Evolutionary conservation across 164 flowering plant genomes (phyloP).

Genomic region (Vitis labrusca): DNA sequence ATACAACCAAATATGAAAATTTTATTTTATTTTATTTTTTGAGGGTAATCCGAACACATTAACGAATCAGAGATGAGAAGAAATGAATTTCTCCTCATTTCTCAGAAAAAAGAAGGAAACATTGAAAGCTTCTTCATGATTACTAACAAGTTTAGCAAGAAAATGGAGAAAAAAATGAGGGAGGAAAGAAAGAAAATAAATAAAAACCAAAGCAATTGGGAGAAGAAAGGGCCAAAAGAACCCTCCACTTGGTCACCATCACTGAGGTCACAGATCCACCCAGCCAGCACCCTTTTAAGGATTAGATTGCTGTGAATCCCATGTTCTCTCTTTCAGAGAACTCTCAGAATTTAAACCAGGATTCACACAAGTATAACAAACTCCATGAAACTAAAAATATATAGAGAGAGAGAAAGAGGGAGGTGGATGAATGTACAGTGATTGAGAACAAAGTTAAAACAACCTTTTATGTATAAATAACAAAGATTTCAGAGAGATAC

Average conservation of each 20-base stretch:
- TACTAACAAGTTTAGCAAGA: not conserved
- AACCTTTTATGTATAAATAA: conserved; percentile 40
- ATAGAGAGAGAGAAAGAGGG: not conserved
- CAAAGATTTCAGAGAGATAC: conserved; percentile 16
- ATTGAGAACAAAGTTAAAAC: conserved; percentile 24
- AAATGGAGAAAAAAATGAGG: not conserved
- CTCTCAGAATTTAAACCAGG: conserved; percentile 1
- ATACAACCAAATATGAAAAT: too few relatives aligned
- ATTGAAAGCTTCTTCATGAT: too few relatives aligned
- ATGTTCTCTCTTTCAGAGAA: not conserved
- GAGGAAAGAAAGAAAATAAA: conserved; percentile 8
- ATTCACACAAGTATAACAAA: conserved; percentile 8
- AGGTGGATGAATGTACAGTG: not conserved
- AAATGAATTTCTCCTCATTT: too few relatives aligned
- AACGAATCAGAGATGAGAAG: too few relatives aligned
- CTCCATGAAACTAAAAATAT: conserved; percentile 18
- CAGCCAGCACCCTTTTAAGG: conserved; percentile 8
- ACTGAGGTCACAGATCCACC: conserved; percentile 27
- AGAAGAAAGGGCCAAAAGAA: conserved; percentile 25
- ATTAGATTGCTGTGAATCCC: conserved; percentile 13
- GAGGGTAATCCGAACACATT: too few relatives aligned
- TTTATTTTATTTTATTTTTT: too few relatives aligned
- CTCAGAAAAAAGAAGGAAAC: too few relatives aligned
- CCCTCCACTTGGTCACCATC: conserved; percentile 36
- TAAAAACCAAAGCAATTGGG: not conserved